These are phyloP conservation scores for Hanseniaspora vineae DNA, from an alignment of 805 yeast genomes.

Conservation along the genomic window DNA sequence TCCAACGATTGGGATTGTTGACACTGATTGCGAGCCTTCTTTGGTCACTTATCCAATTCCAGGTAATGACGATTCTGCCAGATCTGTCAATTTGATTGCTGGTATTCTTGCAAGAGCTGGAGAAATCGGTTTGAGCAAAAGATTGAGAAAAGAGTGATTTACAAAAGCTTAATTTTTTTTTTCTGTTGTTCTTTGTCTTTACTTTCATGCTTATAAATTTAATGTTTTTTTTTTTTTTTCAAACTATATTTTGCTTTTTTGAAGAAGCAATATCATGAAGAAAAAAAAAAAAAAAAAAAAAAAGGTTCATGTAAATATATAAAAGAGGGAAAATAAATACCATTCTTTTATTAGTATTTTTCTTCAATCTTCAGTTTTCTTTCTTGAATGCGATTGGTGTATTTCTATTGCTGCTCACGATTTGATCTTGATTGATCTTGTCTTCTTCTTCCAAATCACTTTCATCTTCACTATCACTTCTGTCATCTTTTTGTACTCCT, in stretches of 20 bases:
- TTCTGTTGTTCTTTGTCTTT: constrained; percentile 3
- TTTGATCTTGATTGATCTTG: constrained; percentile 9
- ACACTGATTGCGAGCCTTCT: constrained; percentile 86
- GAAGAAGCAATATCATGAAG: too few relatives aligned
- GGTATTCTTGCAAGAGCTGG: constrained; percentile 85
- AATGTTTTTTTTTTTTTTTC: too few relatives aligned
- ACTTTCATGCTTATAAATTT: not conserved
- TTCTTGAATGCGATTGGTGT: too few relatives aligned
- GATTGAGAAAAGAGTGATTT: constrained; percentile 27
- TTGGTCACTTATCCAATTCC: constrained; percentile 90
- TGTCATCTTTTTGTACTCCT: constrained; percentile 61
- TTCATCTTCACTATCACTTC: constrained; percentile 77
- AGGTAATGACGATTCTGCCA: constrained; percentile 82
- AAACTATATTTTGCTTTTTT: too few relatives aligned
- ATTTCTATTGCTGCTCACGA: not conserved
- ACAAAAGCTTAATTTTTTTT: not conserved
- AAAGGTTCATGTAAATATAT: too few relatives aligned
- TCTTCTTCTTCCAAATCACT: constrained; percentile 24
- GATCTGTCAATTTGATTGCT: constrained; percentile 65
- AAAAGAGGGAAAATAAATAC: too few relatives aligned
- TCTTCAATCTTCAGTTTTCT: too few relatives aligned
- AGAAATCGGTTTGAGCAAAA: constrained; percentile 52
- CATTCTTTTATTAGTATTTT: too few relatives aligned
- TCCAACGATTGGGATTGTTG: constrained; percentile 89
- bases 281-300: too few relatives aligned